phyloP scores from a whole-genome alignment of 192 early-diverging fungal genomes.

The Radiomyces spectabilis region DNA sequence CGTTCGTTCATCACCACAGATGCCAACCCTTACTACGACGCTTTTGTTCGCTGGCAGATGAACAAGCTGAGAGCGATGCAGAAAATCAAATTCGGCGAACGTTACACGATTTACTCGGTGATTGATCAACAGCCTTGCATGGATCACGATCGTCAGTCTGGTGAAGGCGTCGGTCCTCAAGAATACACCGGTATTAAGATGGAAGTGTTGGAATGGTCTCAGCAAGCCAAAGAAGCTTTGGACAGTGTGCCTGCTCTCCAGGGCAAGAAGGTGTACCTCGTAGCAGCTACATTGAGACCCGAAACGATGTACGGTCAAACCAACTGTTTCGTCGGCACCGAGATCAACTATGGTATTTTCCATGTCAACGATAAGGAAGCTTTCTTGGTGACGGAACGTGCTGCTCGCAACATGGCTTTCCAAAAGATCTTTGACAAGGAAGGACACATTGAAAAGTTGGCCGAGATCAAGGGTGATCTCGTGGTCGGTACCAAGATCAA shows the following conservation, averaged over 20 bases:
- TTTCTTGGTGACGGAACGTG: conserved; percentile 84
- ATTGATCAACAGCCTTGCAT: conserved; percentile 96
- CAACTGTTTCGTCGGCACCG: conserved; percentile 94
- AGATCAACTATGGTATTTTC: conserved; percentile 87
- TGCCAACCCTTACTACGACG: conserved; percentile 96
- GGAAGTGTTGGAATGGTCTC: conserved; percentile 63
- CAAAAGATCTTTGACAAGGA: conserved; percentile 73
- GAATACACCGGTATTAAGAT: conserved; percentile 98
- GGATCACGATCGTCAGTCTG: conserved; percentile 94
- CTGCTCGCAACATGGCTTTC: conserved; percentile 96
- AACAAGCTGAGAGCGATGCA: conserved; percentile 68
- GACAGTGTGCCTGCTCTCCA: conserved; percentile 45
- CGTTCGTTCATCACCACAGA: conserved; percentile 97
- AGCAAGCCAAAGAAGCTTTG: conserved; percentile 33
- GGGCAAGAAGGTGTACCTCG: conserved; percentile 77
- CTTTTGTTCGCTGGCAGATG: conserved; percentile 98
- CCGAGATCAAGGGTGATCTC: conserved; percentile 65
- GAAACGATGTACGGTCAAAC: conserved; percentile 99
- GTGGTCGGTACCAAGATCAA: conserved; percentile 86
- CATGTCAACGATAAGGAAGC: conserved; percentile 70
- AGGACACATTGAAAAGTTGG: conserved; percentile 64
- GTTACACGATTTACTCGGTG: conserved; percentile 95
- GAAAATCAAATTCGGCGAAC: conserved; percentile 93
- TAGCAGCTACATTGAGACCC: conserved; percentile 93
- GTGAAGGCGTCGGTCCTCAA: conserved; percentile 90